Base-by-base conservation (phyloP, 2,329 filamentous ascomycete species). In the Colletotrichum simmondsii region DNA sequence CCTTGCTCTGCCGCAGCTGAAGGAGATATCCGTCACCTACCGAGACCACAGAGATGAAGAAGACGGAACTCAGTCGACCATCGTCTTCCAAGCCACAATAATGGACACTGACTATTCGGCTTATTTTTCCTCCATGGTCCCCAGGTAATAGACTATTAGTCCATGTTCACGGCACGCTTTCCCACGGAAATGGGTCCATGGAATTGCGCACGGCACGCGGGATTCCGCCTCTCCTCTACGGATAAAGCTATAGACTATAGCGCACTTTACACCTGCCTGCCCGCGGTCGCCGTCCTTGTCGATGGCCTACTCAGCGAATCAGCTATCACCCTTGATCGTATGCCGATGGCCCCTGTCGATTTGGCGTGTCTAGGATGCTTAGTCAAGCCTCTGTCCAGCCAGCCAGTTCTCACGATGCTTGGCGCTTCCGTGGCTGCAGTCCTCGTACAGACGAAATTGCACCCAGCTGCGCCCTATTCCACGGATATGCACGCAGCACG, bases 381-480 rank as follows among this genome's bases (percentile, higher is more conserved):
- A 65, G 62, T 59, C 37, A 71, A 42, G 32, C 24, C 37, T 58
- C 53, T 42, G 57, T 22, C 64, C 57, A 37, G 5, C 61, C 26
- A 62, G 62, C 46, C 37, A 26, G 49, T 64, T 37, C 54, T 59
- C 66, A 57, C 70, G 66, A 62, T 72, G 56, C 66, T 61, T 72
- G 70, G 66, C 66, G 35, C 54, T 54, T 54, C 52, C 26, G 65
- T 69, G 65, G 42, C 65, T 60, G 65, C 54, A 42, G n/a, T 24
- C 65, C 65, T 72, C 60, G 66, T 72, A 61, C 60, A 65, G 60
- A 61, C n/a, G 70, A 72, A 61, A 72, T 72, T 72, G 56, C 70
- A 56, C 56, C 53, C 53, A 65, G 70, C 66, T 72, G 60, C 70
- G 35, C 60, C 59, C 22, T 32, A 60, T 24, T 56, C 35, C 42